These are phyloP conservation scores for Aphanomyces astaci DNA, from an alignment of 352 stramenopile genomes.

Conservation along the genomic window DNA sequence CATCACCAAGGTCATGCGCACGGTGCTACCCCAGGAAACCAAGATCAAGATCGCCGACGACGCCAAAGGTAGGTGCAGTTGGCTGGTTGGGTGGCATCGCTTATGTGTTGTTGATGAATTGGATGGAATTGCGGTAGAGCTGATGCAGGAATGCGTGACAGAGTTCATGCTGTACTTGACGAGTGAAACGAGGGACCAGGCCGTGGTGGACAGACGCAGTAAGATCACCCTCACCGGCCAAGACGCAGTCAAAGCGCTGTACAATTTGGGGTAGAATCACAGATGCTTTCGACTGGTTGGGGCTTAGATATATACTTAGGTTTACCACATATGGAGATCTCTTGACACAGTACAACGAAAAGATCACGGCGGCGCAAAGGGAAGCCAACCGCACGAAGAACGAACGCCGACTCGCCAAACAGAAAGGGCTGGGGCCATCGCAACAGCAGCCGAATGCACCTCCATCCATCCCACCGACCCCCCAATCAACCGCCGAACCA, in stretches of 20 bases:
- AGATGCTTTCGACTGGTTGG: not conserved
- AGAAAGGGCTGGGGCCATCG: not conserved
- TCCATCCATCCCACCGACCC: not conserved
- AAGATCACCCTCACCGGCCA: conserved; percentile 46
- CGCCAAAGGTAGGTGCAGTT: conserved; percentile 27
- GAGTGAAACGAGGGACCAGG: conserved; percentile 65
- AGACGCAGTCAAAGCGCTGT: conserved; percentile 52
- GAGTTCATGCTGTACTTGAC: conserved; percentile 79
- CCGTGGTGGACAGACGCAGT: conserved; percentile 59
- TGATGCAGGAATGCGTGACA: conserved; percentile 81
- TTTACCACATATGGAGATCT: conserved; percentile 60
- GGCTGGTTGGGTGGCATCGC: no score
- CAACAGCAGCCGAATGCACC: not conserved
- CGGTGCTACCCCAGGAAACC: conserved; percentile 30
- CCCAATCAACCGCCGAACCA: not conserved
- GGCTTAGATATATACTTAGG: not conserved
- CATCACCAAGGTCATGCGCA: conserved; percentile 70
- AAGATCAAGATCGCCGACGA: conserved; percentile 72
- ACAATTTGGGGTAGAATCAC: conserved; percentile 46
- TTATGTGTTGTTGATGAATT: not conserved
- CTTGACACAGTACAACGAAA: conserved; percentile 52
- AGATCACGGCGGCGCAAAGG: conserved; percentile 53
- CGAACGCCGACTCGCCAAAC: conserved; percentile 25
- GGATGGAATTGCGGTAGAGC: conserved; percentile 28
- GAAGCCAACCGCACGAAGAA: conserved; percentile 46